Evolutionary conservation across 2,329 filamentous ascomycete species (phyloP).

Genomic region (Alternaria incomplexa): DNA sequence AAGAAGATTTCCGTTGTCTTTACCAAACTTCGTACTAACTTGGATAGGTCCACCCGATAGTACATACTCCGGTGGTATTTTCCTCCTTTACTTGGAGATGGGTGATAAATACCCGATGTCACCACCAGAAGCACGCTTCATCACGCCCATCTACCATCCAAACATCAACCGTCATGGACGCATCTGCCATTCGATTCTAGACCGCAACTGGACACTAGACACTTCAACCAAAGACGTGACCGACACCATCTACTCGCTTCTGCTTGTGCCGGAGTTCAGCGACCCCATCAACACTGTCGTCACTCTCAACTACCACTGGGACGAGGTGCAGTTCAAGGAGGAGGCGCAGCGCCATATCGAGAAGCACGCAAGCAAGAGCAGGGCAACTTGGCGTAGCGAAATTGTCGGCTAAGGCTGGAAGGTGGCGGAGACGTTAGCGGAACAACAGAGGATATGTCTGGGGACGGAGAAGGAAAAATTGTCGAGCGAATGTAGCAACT

Average conservation of each 20-base stretch:
- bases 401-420: constrained; percentile 6
- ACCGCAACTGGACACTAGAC: constrained; percentile 44
- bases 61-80: not conserved
- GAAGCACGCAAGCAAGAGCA: constrained; percentile 39
- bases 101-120: not conserved
- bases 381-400: constrained; percentile 33
- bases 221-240: constrained; percentile 41
- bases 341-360: constrained; percentile 34
- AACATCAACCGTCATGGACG: not conserved
- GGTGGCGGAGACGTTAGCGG: not conserved
- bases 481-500: not conserved
- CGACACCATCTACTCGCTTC: constrained; percentile 44
- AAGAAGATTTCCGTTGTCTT: no score
- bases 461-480: not conserved
- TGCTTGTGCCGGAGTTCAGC: constrained; percentile 40
- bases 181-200: not conserved
- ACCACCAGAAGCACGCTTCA: not conserved
- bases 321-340: constrained; percentile 40
- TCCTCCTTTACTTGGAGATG: not conserved
- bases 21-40: no score
- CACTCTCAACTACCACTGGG: constrained; percentile 42
- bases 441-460: not conserved
- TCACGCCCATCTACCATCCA: not conserved
- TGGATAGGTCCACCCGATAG: not conserved
- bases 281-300: constrained; percentile 39